phyloP scores from a whole-genome alignment of 495 filamentous ascomycete species.

The Durotheca rogersii region DNA sequence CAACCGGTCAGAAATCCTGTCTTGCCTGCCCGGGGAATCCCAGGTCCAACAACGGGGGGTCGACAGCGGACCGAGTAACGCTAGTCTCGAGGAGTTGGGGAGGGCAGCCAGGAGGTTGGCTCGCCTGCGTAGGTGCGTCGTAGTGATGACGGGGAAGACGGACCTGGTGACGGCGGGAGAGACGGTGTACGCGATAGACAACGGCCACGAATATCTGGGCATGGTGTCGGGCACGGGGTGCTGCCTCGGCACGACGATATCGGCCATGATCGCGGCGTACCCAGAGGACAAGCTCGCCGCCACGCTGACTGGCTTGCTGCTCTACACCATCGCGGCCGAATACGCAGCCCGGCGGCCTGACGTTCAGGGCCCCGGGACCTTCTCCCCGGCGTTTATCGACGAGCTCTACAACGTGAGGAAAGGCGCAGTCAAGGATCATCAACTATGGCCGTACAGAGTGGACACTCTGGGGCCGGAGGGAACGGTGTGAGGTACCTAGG shows the following conservation, averaged over 20 bases:
- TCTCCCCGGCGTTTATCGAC: slow-evolving; percentile 84
- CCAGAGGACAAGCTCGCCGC: slow-evolving; percentile 65
- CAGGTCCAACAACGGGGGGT: slow-evolving; percentile 77
- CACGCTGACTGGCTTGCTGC: slow-evolving; percentile 65
- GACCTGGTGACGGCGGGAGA: slow-evolving; percentile 80
- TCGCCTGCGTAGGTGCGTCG: slow-evolving; percentile 63
- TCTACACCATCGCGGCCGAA: slow-evolving; percentile 87
- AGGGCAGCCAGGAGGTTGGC: slow-evolving; percentile 65
- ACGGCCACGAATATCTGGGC: slow-evolving; percentile 78
- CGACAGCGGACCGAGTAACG: slow-evolving; percentile 68
- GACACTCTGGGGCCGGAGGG: no score
- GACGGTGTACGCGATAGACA: slow-evolving; percentile 63
- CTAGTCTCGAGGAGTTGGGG: slow-evolving; percentile 56
- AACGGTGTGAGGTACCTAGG: no score
- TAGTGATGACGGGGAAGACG: slow-evolving; percentile 80
- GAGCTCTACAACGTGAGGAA: slow-evolving; percentile 57
- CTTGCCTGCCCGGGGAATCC: slow-evolving; percentile 62
- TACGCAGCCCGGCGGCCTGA: slow-evolving; percentile 61
- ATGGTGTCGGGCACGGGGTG: slow-evolving; percentile 88
- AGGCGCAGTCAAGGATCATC: slow-evolving; percentile 49
- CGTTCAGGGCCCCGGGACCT: slow-evolving; percentile 79
- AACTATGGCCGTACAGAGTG: no score
- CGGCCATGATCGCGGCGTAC: slow-evolving; percentile 65
- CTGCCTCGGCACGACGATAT: slow-evolving; percentile 77
- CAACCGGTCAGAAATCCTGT: slow-evolving; percentile 87